Evolutionary conservation across 257 asterid genomes (phyloP), one percentile per base, ranked within the genome.

Genomic region (Coffea eugenioides): DNA sequence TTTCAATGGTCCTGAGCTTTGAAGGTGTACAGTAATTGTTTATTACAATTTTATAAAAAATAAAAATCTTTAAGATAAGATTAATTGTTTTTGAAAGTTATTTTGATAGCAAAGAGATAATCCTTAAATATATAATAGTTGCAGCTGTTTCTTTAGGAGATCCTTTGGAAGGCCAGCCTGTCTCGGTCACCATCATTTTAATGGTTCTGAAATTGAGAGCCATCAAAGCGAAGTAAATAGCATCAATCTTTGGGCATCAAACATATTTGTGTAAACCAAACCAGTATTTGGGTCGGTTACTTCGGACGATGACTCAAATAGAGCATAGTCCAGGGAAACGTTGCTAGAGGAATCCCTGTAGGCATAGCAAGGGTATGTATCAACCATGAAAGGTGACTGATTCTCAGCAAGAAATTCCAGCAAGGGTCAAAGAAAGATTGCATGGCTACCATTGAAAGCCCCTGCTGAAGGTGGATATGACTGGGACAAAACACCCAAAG

Each of bases 111-210:
- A 31, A 31, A 31, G 34, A 31, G 34, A 31, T 31, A 31, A 31
- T 31, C 34, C 34, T 31, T 31, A 31, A 31, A 31, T 0, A 31
- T 31, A 31, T 31, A 31, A 31, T 31, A 69, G 97, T 89, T 5
- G 99, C 99, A 12, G 94, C 97, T 9, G 88, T 86, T 85, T 96
- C 99, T 76, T 87, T 88, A 0, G 92, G 84, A 21, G 97, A 88
- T 15, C 99, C 99, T 81, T 96, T 96, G 3, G 99, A 92, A 45
- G 99, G 99, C 99, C 99, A 96, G 72, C 99, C 99, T 0, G 99
- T 91, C 84, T 96, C 99, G 1, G 99, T 96, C 18, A 94, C 97
- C 97, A 90, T 91, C 67, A 96, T 81, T 49, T 90, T 84, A 13
- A 96, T 85, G 16, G 97, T 96, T 83, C 85, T 83, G 81, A 92